These are phyloP conservation scores for Suhomyces sp. DNA, from an alignment of 805 yeast species.

Conservation along the genomic window DNA sequence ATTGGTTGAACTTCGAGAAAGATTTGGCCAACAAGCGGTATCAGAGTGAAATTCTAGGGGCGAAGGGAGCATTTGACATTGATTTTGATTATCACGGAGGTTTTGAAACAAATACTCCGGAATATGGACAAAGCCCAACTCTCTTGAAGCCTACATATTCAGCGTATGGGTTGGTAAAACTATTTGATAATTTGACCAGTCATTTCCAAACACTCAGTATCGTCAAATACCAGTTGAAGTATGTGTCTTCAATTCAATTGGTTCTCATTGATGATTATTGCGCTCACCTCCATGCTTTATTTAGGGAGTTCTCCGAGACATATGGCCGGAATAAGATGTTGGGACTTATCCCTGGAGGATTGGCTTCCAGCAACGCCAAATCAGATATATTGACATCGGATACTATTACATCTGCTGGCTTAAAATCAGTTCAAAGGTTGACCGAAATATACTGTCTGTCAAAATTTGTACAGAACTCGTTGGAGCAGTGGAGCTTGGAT, in stretches of 20 bases:
- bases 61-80: conserved; percentile 52
- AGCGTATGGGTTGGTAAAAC: conserved; percentile 54
- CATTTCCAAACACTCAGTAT: conserved; percentile 52
- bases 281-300: conserved; percentile 28
- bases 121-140: neutral
- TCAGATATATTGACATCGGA: conserved; percentile 8
- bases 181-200: conserved; percentile 56
- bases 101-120: conserved; percentile 5
- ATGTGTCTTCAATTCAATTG: conserved; percentile 58
- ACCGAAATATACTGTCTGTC: conserved; percentile 37
- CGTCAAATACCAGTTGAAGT: conserved; percentile 53
- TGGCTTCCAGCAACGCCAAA: conserved; percentile 24
- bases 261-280: conserved; percentile 53
- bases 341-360: conserved; percentile 35
- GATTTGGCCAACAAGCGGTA: conserved; percentile 52
- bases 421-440: conserved; percentile 28
- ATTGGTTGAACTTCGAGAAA: conserved; percentile 56
- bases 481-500: conserved; percentile 41
- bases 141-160: conserved; percentile 56
- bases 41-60: conserved; percentile 46
- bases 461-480: conserved; percentile 24
- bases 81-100: conserved; percentile 49
- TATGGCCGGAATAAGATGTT: conserved; percentile 32
- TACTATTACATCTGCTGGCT: conserved; percentile 14
- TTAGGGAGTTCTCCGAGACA: conserved; percentile 43